Base-by-base conservation (phyloP, 176 grass and related monocot species). In the Cocos nucifera region DNA sequence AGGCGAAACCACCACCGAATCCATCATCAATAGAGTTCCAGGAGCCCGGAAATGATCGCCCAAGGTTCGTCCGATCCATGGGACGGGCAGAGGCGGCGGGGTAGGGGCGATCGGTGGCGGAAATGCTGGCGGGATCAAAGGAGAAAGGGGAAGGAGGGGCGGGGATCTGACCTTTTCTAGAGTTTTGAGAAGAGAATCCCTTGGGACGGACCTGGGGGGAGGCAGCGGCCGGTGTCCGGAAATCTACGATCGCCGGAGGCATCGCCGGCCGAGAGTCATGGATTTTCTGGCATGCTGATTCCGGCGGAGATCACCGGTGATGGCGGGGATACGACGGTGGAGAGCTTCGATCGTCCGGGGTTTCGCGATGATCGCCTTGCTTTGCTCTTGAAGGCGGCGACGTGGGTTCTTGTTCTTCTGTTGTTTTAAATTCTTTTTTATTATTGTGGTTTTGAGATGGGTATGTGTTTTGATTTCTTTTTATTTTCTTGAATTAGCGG, bases 21-120 rank as follows among this genome's bases (percentile, higher is more conserved):
- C 54, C 35, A 44, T 6, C 35, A 44, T 44, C 35, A 12, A 12
- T 44, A 9, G 35, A 44, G 35, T 44, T 44, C 2, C 35, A 9
- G 35, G 35, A 12, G 9, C 35, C 9, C 35, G 35, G 35, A 44
- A 44, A 44, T 12, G 35, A 44, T 14, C 12, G 35, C 51, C 83
- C 83, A 62, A 62, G 69, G 74, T 73, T 49, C 20, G 65, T 58
- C 55, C 62, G 64, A 61, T 65, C 62, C 78, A 81, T 81, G 54
- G 19, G 19, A 16, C 26, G 22, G 4, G n/a, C 14, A 16, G 61
- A 20, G 19, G 18, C 7, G 55, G 63, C 49, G 15, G 64, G 49
- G 20, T 51, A 14, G 21, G 51, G 51, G 16, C 35, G 35, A 44
- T 44, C 35, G 35, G 35, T 44, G 35, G 35, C 35, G 35, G 35